These are phyloP conservation scores for Geranium incanum DNA, from an alignment of 441 rosid species.

Conservation along the genomic window DNA sequence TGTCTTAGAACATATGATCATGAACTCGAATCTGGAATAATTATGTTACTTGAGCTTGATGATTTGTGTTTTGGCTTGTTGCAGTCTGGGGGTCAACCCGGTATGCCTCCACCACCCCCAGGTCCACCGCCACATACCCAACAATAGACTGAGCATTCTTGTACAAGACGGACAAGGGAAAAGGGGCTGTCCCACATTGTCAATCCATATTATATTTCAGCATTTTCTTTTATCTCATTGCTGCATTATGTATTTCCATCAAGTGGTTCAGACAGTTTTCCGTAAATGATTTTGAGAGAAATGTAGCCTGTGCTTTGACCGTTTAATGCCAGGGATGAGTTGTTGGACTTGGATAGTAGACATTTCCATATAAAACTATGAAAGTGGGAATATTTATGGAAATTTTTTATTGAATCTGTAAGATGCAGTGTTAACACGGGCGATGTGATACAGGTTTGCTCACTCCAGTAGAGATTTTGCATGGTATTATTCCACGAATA, in stretches of 20 bases:
- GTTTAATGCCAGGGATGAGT: neutral
- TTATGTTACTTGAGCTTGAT: neutral
- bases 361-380: neutral
- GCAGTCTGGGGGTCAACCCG: constrained; percentile 60
- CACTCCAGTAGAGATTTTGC: neutral
- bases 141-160: constrained; percentile 21
- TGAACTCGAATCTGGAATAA: neutral
- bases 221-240: neutral
- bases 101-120: constrained; percentile 47
- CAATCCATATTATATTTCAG: neutral
- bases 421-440: neutral
- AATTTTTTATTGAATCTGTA: neutral
- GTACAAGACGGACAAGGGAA: neutral
- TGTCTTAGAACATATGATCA: neutral
- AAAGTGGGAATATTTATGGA: neutral
- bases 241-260: neutral
- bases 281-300: neutral
- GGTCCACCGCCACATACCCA: constrained; percentile 65
- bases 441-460: too few species aligned
- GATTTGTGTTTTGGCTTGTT: constrained; percentile 12
- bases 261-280: neutral
- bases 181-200: neutral
- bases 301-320: constrained; percentile 1
- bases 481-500: neutral
- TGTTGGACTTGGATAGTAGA: neutral